Evolutionary conservation across 805 yeast species (phyloP), one percentile per base, ranked within the genome.

Genomic region (Yamadazyma endophytica): DNA sequence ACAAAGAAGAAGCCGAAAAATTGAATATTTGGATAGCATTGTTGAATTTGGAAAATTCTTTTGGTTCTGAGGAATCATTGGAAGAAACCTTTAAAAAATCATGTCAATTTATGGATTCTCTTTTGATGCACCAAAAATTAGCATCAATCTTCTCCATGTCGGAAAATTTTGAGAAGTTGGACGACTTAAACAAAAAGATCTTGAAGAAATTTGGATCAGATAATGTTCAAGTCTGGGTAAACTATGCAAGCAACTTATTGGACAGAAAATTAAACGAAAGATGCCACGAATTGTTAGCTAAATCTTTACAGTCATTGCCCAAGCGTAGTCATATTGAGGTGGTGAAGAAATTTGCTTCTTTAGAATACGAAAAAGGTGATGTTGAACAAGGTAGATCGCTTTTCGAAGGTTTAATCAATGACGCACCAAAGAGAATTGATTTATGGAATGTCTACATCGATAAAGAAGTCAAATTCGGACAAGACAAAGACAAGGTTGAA

Each of bases 371-470:
- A 33, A 80, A 81, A 58, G 97, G 97, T 45, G 96, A 88, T 43
- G 65, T 87, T 6, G 98, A 90, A 59, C 90, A 89, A 56, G 98
- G 95, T 33, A 80, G 97, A 54, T 85, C 97, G 1, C 70, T 90
- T 45, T 86, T 90, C 50, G 97, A 90, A 64, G 97, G 97, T 37
- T 73, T 90, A 42, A 58, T 90, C 32, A 75, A 90, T 15, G 92
- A 89, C 52, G 90, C 84, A 28, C 92, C 96, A 32, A 87, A 87
- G 70, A 77, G 95, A 62, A 75, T 86, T 40, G 98, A 90, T 58
- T 59, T 90, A 40, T 90, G 97, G 97, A 89, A 84, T 50, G 95
- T 90, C 24, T 90, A 88, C 59, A 74, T 90, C 43, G 98, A 90
- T 57, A 95, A 86, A 57, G 97, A 90, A 58, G 79, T 86, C 49